Percentiles rank a stretch among this genome's conserved stretches.
Conservation (phyloP, 495 filamentous ascomycete genomes). For the Hypoxylon fragiforme region DNA sequence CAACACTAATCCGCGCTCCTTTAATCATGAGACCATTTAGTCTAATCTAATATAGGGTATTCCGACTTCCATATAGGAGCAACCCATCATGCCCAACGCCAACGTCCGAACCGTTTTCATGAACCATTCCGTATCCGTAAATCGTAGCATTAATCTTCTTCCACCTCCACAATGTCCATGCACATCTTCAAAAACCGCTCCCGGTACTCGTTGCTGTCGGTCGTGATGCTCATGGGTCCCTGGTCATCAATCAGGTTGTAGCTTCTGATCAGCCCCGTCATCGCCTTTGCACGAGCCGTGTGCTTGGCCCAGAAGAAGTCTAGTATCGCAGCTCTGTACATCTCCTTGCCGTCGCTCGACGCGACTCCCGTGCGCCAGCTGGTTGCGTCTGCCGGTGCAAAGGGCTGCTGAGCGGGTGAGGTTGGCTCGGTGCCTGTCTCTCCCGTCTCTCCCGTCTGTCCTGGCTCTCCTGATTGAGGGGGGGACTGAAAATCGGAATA, state of each 20-base stretch:
- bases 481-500: conserved; percentile 30
- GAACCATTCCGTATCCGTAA: background rate
- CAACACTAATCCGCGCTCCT: too few species aligned
- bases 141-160: conserved; percentile 26
- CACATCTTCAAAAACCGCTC: conserved; percentile 67
- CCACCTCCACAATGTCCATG: conserved; percentile 55
- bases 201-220: conserved; percentile 66
- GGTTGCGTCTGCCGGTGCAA: conserved; percentile 39
- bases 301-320: conserved; percentile 77
- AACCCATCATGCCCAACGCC: too few species aligned
- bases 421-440: conserved; percentile 3
- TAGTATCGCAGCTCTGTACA: conserved; percentile 63
- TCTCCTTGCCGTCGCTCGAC: conserved; percentile 63
- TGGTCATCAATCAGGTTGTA: conserved; percentile 61
- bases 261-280: conserved; percentile 62
- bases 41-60: too few species aligned
- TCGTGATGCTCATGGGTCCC: conserved; percentile 73
- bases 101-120: too few species aligned
- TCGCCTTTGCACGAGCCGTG: conserved; percentile 60
- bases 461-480: conserved; percentile 13
- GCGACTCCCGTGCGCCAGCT: conserved; percentile 61
- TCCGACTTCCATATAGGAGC: too few species aligned
- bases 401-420: conserved; percentile 30
- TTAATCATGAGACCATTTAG: too few species aligned
- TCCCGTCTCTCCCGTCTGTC: too few species aligned